phyloP scores from a whole-genome alignment of 768 basidiomycete species.

The Tulasnella sp. region DNA sequence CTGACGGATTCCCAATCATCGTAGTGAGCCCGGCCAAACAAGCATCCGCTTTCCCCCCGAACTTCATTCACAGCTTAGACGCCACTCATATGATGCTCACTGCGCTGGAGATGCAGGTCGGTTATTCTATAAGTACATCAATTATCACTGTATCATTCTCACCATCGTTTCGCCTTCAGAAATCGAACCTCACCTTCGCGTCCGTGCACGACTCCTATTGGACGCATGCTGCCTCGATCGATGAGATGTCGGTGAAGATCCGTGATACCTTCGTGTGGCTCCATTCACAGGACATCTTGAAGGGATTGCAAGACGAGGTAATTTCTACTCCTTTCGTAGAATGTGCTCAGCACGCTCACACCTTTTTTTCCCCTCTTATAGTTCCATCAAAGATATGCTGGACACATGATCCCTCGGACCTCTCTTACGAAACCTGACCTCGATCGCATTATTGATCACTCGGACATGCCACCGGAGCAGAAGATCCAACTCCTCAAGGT shows the following conservation, averaged over 20 bases:
- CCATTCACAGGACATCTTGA: constrained; percentile 78
- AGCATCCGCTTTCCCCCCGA: constrained; percentile 94
- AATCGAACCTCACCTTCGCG: constrained; percentile 70
- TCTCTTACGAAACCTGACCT: constrained; percentile 27
- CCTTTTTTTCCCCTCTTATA: constrained; percentile 22
- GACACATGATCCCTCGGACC: constrained; percentile 51
- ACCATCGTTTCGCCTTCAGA: constrained; percentile 31
- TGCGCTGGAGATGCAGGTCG: constrained; percentile 74
- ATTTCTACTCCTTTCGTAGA: constrained; percentile 20
- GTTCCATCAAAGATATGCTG: constrained; percentile 70
- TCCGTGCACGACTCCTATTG: constrained; percentile 99
- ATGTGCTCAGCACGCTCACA: neutral
- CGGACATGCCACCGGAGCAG: neutral
- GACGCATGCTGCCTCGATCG: constrained; percentile 84
- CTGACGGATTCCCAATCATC: neutral
- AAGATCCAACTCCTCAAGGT: no score
- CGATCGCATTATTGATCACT: constrained; percentile 4
- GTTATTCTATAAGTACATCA: constrained; percentile 23
- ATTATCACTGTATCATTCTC: neutral
- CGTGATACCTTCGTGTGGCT: constrained; percentile 89
- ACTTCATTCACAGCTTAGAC: constrained; percentile 95
- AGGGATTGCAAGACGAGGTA: constrained; percentile 63
- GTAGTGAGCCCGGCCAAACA: constrained; percentile 76
- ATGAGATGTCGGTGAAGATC: constrained; percentile 80
- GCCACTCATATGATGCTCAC: constrained; percentile 99